These are phyloP conservation scores for Colletotrichum noveboracense DNA, from an alignment of 2,329 filamentous ascomycete genomes.

Conservation along the genomic window DNA sequence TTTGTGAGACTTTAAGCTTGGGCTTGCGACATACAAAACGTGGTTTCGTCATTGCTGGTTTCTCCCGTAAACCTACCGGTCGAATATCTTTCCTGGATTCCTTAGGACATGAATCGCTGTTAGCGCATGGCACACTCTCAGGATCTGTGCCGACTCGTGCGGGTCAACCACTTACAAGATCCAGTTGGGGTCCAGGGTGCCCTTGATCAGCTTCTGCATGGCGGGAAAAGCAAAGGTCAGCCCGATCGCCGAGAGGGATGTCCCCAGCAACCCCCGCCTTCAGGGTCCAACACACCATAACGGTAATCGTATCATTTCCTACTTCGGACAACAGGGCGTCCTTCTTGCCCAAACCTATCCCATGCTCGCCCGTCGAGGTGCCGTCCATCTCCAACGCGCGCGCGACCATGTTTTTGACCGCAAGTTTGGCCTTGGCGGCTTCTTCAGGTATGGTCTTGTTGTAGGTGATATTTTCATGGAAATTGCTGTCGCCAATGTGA, in stretches of 20 bases:
- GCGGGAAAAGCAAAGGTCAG: background rate
- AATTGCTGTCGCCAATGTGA: conserved; percentile 91
- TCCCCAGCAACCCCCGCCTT: conserved; percentile 4
- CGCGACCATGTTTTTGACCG: conserved; percentile 86
- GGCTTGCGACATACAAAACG: conserved; percentile 7
- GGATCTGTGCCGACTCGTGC: background rate
- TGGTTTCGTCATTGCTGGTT: conserved; percentile 15
- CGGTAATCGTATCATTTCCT: conserved; percentile 76
- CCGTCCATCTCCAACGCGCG: conserved; percentile 93
- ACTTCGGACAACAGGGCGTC: conserved; percentile 79
- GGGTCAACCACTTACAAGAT: background rate
- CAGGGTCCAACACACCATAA: conserved; percentile 65
- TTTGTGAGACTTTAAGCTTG: conserved; percentile 3
- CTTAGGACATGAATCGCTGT: background rate
- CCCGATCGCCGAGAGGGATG: background rate
- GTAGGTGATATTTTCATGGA: conserved; percentile 92
- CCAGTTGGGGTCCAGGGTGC: background rate
- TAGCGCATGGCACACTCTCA: background rate
- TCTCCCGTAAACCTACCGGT: conserved; percentile 10
- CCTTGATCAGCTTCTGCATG: background rate
- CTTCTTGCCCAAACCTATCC: conserved; percentile 86
- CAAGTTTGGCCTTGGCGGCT: conserved; percentile 77
- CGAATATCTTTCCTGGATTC: conserved; percentile 20
- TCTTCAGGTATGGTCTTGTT: conserved; percentile 72
- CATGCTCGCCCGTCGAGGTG: conserved; percentile 88